These are phyloP conservation scores for Leucosporidium yakuticum DNA, from an alignment of 768 basidiomycete species.

Conservation along the genomic window DNA sequence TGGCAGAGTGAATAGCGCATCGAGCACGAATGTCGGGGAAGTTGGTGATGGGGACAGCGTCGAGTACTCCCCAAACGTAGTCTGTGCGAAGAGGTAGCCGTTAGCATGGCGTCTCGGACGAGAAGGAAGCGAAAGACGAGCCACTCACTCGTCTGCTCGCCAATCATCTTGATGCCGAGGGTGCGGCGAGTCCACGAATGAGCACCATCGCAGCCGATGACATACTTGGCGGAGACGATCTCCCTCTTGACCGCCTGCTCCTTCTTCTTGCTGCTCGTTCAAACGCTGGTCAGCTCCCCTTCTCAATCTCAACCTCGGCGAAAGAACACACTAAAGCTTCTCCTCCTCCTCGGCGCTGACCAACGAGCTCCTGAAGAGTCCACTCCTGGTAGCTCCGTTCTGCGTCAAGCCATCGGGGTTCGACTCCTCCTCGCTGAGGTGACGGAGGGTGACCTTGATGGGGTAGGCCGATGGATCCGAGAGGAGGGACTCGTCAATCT, in stretches of 20 bases:
- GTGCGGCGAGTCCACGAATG: slow-evolving; percentile 50
- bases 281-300: background rate
- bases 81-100: slow-evolving; percentile 43
- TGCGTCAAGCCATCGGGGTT: slow-evolving; percentile 30
- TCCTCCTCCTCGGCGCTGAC: slow-evolving; percentile 37
- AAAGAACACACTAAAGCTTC: slow-evolving; percentile 18
- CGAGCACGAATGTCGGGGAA: slow-evolving; percentile 70
- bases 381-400: slow-evolving; percentile 25
- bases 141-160: slow-evolving; percentile 55
- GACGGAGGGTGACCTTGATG: slow-evolving; percentile 35
- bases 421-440: slow-evolving; percentile 36
- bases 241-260: slow-evolving; percentile 12
- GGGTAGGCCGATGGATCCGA: slow-evolving; percentile 38
- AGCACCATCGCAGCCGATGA: slow-evolving; percentile 68
- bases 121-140: background rate
- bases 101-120: too few relatives aligned
- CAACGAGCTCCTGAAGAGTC: slow-evolving; percentile 35
- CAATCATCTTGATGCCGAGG: slow-evolving; percentile 64
- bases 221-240: slow-evolving; percentile 55
- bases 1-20: slow-evolving; percentile 61
- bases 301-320: background rate
- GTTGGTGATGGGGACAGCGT: slow-evolving; percentile 62
- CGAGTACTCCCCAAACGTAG: slow-evolving; percentile 77
- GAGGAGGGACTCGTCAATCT: slow-evolving; percentile 37
- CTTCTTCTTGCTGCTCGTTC: slow-evolving; percentile 6